Evolutionary conservation across 202 grass and related monocot species (phyloP), one percentile per base, ranked within the genome.

Genomic region (Miscanthus sacchariflorus): DNA sequence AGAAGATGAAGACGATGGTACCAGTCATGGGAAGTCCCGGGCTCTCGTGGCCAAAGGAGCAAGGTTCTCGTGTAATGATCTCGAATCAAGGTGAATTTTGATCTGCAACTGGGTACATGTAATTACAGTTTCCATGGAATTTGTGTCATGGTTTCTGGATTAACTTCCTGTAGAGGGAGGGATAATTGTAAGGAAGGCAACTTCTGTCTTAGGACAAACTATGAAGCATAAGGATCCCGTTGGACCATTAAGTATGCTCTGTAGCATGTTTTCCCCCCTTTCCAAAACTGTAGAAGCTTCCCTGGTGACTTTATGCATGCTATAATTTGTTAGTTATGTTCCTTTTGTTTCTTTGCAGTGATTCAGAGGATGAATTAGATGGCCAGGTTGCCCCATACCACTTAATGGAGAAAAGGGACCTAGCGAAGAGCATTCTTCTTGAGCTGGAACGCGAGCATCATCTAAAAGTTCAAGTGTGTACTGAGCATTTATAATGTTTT

Each of bases 361-460:
- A 93, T 75, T 93, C 89, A 21, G 85, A 77, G 40, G 84, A 88
- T 75, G 89, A 91, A 84, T 63, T 89, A 25, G 79, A 77, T 65
- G 76, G 42, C 66, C 66, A 79, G 25, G 43, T 67, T 83, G 63
- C 50, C 73, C 68, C 88, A 83, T 79, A 82, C 85, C 81, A 46
- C 23, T 76, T 96, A 70, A 93, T 94, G 93, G 90, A 91, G 80
- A 96, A 93, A 95, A 89, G 77, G 39, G 87, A 45, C 59, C 7
- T 90, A 44, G 92, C 93, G 28, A 93, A 96, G 85, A 91, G 88
- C 79, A 88, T 94, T 90, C 76, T 98, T 36, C 85, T 96, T 61
- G 91, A 93, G 79, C 83, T 98, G 87, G 93, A 98, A 13, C 82
- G 68, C n/a, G 89, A 96, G 70, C 90, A 96, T 63, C 86, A 91